Conservation (phyloP, 163 green algal genomes). For the Chloroidium sp. region DNA sequence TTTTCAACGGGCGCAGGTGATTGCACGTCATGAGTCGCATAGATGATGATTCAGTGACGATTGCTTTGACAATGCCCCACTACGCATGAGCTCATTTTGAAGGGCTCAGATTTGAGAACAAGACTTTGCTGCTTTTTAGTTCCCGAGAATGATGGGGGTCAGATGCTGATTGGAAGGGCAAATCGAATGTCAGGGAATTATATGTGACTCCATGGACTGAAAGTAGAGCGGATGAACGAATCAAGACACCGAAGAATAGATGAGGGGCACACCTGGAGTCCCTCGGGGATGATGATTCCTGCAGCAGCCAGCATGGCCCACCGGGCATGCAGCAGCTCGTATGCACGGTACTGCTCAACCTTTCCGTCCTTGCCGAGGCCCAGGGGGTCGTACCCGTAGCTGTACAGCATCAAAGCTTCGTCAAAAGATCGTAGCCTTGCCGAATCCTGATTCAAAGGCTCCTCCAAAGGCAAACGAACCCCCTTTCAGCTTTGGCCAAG, state of each 20-base stretch:
- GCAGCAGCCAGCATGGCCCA: slow-evolving; percentile 92
- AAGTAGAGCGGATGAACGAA: no score
- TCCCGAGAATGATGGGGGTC: no score
- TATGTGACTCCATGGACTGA: no score
- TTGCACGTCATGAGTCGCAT: neutral
- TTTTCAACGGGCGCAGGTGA: neutral
- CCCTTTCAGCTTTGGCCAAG: neutral
- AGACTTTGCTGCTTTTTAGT: no score
- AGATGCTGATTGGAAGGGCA: no score
- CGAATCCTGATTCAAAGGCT: neutral
- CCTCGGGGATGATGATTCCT: slow-evolving; percentile 94
- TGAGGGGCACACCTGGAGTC: slow-evolving; percentile 38
- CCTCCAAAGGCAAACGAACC: neutral
- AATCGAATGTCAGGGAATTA: no score
- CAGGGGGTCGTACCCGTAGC: slow-evolving; percentile 92
- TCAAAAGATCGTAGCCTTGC: neutral
- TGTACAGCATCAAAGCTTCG: slow-evolving; percentile 21
- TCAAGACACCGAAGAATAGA: neutral
- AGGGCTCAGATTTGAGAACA: no score
- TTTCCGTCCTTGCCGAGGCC: slow-evolving; percentile 79
- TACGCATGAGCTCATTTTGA: no score
- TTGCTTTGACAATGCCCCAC: neutral
- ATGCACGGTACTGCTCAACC: slow-evolving; percentile 80
- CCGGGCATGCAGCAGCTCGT: slow-evolving; percentile 88
- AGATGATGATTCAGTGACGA: neutral